Evolutionary conservation across 1,284 basidiomycete species (phyloP), one percentile per base, ranked within the genome.

Genomic region (Ganoderma multipileum): DNA sequence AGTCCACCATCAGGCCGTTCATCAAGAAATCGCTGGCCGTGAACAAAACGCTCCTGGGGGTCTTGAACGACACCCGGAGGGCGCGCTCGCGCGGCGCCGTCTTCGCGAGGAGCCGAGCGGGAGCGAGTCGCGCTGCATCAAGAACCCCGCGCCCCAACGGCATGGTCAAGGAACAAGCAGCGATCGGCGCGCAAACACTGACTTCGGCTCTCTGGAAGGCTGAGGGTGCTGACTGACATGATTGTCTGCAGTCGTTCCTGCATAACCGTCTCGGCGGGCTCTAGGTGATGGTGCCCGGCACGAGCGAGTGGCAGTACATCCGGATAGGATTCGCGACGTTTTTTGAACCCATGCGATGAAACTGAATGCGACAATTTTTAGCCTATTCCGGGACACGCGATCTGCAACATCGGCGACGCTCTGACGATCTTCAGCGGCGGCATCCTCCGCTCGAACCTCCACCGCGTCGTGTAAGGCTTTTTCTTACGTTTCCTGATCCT

Each of bases 241-340:
- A 36, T 33, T 16, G 30, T 16, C 20, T 26, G 12, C 71, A 89
- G 85, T 88, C 89, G 0, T 88, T 91, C 79, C 79, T 92, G 61
- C 89, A 91, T 77, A 92, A 92, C 76, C 85, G 85, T 16, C 84
- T 93, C 0, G 91, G 91, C 3, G 92, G 92, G 0, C 80, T 94
- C 7, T 92, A 93, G 73, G 90, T 93, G 0, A 82, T 92, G 52
- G 84, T 86, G 0, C 90, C 90, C 0, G 88, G 87, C 3, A 80
- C 84, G 12, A 83, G 87, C n/a, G 78, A 84, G 28, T 93, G 91
- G 91, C 87, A 88, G 72, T 93, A 92, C 72, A 83, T 93, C 71
- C 85, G 86, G 81, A 89, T 89, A 26, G 71, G 42, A 55, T 58
- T 20, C n/a, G 23, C n/a, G 3, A 6, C n/a, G 39, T 4, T 2